Evolutionary conservation across 345 rosid species (phyloP).

Genomic region (Euphorbia pulcherrima): DNA sequence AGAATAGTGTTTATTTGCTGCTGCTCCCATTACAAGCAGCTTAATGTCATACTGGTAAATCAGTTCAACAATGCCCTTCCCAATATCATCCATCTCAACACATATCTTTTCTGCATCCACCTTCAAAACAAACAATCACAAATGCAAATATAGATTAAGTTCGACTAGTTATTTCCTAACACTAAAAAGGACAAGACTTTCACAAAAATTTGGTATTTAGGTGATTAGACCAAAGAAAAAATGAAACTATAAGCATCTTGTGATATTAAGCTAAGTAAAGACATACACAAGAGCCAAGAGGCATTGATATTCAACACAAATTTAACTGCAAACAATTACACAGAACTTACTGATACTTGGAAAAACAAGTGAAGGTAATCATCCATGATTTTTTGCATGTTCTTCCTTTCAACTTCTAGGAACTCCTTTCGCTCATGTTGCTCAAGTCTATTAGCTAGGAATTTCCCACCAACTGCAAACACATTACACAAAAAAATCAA

Average conservation of each 20-base stretch:
- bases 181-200: neutral
- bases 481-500: neutral
- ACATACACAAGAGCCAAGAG: neutral
- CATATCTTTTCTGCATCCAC: constrained; percentile 37
- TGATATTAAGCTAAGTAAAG: neutral
- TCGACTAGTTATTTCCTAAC: neutral
- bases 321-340: neutral
- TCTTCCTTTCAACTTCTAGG: constrained; percentile 21
- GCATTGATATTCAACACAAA: neutral
- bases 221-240: too few species aligned
- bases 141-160: neutral
- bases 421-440: constrained; percentile 10
- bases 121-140: constrained; percentile 27
- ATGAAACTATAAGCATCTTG: too few species aligned
- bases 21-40: constrained; percentile 78
- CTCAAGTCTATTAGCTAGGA: neutral
- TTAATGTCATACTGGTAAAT: constrained; percentile 42
- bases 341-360: constrained; percentile 22
- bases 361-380: constrained; percentile 32
- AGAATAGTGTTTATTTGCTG: constrained; percentile 50
- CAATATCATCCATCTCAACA: constrained; percentile 48
- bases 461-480: constrained; percentile 15
- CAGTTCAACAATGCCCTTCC: constrained; percentile 67
- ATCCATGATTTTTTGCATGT: constrained; percentile 22
- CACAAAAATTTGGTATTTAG: too few species aligned